Evolutionary conservation across 108 stramenopile genomes (phyloP).

Genomic region (Cylindrotheca fusiformis): DNA sequence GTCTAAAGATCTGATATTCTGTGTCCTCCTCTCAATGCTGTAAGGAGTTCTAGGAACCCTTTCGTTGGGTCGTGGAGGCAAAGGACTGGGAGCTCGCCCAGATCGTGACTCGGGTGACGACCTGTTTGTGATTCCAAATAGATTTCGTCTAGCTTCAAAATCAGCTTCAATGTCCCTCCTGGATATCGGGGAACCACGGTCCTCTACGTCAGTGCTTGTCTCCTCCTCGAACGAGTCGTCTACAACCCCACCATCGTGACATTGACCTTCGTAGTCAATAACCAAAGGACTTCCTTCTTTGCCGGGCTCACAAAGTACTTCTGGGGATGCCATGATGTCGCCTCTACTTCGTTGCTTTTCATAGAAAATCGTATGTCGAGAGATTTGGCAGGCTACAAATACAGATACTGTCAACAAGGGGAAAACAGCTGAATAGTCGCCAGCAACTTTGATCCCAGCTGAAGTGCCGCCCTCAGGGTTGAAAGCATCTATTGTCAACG

Average conservation of each 20-base stretch:
- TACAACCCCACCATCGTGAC: slow-evolving; percentile 6
- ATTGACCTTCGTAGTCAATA: slow-evolving; percentile 26
- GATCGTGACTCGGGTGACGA: not conserved
- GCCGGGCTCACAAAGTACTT: slow-evolving; percentile 56
- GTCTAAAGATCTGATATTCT: too few species aligned
- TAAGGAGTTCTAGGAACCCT: too few species aligned
- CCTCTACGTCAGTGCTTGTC: slow-evolving; percentile 1
- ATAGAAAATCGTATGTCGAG: slow-evolving; percentile 43
- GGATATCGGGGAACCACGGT: slow-evolving; percentile 2
- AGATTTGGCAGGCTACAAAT: slow-evolving; percentile 48
- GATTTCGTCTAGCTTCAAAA: slow-evolving; percentile 23
- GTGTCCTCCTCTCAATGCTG: too few species aligned
- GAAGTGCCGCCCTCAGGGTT: slow-evolving; percentile 20
- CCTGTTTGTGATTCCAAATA: not conserved
- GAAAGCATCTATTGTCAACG: slow-evolving; percentile 59
- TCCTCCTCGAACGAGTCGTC: not conserved
- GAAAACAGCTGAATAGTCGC: slow-evolving; percentile 65
- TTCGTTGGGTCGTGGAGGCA: slow-evolving; percentile 12
- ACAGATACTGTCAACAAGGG: slow-evolving; percentile 55
- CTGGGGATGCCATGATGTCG: slow-evolving; percentile 53
- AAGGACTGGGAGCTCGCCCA: not conserved
- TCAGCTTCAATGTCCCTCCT: slow-evolving; percentile 34
- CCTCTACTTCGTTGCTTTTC: slow-evolving; percentile 50
- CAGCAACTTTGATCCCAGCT: slow-evolving; percentile 25
- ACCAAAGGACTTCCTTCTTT: not conserved